These are phyloP conservation scores for Cornus kousa DNA, from an alignment of 148 eudicot genomes.

Conservation along the genomic window DNA sequence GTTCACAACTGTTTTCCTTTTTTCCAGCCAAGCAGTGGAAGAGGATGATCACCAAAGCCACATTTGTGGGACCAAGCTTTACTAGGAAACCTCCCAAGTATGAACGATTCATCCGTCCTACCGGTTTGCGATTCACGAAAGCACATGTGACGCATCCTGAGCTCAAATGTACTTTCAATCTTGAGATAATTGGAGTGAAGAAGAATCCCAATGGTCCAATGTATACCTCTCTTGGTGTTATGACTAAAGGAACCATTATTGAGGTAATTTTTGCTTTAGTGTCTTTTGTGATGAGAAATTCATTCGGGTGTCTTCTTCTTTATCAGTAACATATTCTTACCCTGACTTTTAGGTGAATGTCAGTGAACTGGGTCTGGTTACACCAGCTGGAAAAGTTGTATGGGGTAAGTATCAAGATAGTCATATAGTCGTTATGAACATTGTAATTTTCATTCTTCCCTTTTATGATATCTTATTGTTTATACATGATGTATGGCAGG, in stretches of 20 bases:
- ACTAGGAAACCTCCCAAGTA: slow-evolving; percentile 98
- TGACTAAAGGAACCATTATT: slow-evolving; percentile 88
- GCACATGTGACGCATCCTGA: slow-evolving; percentile 97
- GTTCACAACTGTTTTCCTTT: not conserved
- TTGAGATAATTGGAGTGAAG: slow-evolving; percentile 97
- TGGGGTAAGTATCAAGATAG: slow-evolving; percentile 64
- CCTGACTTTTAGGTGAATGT: slow-evolving; percentile 62
- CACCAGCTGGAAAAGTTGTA: slow-evolving; percentile 97
- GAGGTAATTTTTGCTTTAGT: slow-evolving; percentile 47
- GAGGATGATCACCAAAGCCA: slow-evolving; percentile 94
- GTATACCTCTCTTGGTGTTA: slow-evolving; percentile 93
- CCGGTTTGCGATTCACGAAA: slow-evolving; percentile 87
- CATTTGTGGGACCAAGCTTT: slow-evolving; percentile 89
- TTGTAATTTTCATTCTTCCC: not conserved
- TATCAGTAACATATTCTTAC: not conserved
- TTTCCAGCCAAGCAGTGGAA: slow-evolving; percentile 98
- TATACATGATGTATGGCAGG: slow-evolving; percentile 46
- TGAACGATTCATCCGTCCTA: slow-evolving; percentile 90
- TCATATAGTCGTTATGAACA: not conserved
- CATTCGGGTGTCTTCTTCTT: not conserved
- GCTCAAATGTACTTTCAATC: slow-evolving; percentile 91
- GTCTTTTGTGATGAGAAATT: not conserved
- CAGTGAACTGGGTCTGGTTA: slow-evolving; percentile 93
- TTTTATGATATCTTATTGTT: not conserved
- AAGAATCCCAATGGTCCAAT: slow-evolving; percentile 94